Base-by-base conservation (phyloP, 495 filamentous ascomycete species). In the Aspergillus wentii region DNA sequence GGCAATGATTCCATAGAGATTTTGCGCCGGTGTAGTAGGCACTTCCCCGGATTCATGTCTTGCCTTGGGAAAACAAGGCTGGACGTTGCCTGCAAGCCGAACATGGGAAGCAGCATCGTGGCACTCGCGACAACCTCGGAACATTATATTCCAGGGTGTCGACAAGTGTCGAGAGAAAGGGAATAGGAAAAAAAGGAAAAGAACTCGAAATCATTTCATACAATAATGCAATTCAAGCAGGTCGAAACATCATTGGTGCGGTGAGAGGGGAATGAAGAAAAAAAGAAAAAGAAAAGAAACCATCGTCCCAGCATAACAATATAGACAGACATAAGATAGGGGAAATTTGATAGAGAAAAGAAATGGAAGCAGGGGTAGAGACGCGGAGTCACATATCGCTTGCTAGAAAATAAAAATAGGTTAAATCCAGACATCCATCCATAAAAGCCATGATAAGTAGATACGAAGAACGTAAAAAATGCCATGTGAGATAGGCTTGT, bases 321-420 rank as follows among this genome's bases (percentile, higher is more conserved):
- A 65, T 61, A 59, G 56, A 66, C 54, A 61, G 44, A 55, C 57
- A 56, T 57, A 46, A 49, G 29, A 50, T 25, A 38, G 40, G 36
- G 17, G 35, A 40, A 36, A 38, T 27, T 32, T 16, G 17, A 28
- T 44, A 33, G 17, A 34, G 39, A 46, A 31, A 35, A 41, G 36
- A 28, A 34, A 43, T 8, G 31, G 36, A 45, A 40, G 31, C 30
- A 33, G 37, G 20, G 31, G 22, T 45, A 50, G 37, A 50, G 37
- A 52, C 49, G 49, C 47, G 45, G 48, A 36, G 37, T 36, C 40
- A 59, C 50, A 64, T 54, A 63, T 66, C 60, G 67, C 64, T 67
- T 50, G 63, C 61, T 66, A 41, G 49, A 56, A 48, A 46, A 35
- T 54, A 18, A 44, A 43, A 41, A 45, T 11, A 28, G 28, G 31